phyloP scores from a whole-genome alignment of 768 basidiomycete species.

The Cantharellus anzutake region DNA sequence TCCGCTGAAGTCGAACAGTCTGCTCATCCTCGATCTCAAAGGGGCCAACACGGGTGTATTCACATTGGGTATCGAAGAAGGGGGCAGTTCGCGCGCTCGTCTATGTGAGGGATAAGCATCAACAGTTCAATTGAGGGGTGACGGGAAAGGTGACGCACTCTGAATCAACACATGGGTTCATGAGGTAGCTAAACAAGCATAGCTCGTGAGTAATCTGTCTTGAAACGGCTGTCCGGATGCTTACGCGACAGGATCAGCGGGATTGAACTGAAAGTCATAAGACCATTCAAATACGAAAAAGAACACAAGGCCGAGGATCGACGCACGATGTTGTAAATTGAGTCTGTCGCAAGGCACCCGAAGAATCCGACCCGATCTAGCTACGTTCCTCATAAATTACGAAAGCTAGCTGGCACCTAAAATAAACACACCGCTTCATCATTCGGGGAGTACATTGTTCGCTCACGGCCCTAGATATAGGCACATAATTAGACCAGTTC shows the following conservation, averaged over 20 bases:
- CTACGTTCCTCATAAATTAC: slow-evolving; percentile 8
- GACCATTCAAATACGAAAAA: neutral
- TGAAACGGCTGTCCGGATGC: slow-evolving; percentile 4
- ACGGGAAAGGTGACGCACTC: slow-evolving; percentile 7
- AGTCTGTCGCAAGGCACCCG: slow-evolving; percentile 25
- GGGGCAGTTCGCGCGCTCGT: slow-evolving; percentile 11
- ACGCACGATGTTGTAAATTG: slow-evolving; percentile 21
- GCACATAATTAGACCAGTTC: neutral
- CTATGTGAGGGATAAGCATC: slow-evolving; percentile 11
- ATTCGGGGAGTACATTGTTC: slow-evolving; percentile 22
- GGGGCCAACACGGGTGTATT: slow-evolving; percentile 9
- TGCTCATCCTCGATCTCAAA: neutral
- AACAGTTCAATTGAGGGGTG: slow-evolving; percentile 14
- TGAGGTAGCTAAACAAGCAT: slow-evolving; percentile 16
- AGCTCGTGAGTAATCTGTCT: neutral
- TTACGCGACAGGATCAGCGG: slow-evolving; percentile 23
- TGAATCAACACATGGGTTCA: slow-evolving; percentile 26
- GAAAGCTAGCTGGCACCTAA: neutral
- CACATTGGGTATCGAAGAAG: slow-evolving; percentile 16
- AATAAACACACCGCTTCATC: slow-evolving; percentile 22
- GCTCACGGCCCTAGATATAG: slow-evolving; percentile 16
- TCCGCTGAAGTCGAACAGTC: neutral
- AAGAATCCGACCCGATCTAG: slow-evolving; percentile 23
- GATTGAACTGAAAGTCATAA: slow-evolving; percentile 14
- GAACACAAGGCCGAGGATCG: neutral